phyloP scores from a whole-genome alignment of 768 basidiomycete species.

The Leucocoprinus birnbaumii region DNA sequence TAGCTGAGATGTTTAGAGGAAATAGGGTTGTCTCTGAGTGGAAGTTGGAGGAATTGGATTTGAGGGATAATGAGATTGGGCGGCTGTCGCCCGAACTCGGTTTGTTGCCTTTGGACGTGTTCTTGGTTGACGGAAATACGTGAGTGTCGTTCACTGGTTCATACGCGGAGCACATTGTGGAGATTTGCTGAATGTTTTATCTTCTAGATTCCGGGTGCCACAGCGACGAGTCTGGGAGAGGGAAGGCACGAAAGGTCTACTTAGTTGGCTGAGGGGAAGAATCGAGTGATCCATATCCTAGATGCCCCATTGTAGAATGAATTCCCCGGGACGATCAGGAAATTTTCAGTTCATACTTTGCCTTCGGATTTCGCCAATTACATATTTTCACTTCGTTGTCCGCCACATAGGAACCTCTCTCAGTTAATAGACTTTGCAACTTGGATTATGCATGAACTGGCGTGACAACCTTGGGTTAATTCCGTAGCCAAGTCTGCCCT shows the following conservation, averaged over 20 bases:
- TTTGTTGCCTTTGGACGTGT: constrained; percentile 72
- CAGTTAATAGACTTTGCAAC: too few species aligned
- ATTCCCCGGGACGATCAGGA: too few species aligned
- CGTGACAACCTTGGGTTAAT: too few species aligned
- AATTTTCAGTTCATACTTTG: too few species aligned
- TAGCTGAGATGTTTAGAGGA: constrained; percentile 66
- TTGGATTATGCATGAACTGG: too few species aligned
- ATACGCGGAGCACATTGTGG: neutral
- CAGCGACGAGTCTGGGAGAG: constrained; percentile 82
- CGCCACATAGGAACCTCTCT: too few species aligned
- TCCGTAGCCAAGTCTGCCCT: too few species aligned
- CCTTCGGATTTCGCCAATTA: too few species aligned
- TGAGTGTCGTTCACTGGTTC: constrained; percentile 35
- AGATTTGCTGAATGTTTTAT: neutral
- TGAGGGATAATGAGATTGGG: constrained; percentile 78
- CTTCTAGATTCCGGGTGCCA: constrained; percentile 72
- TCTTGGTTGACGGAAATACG: constrained; percentile 84
- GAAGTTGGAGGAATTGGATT: constrained; percentile 80
- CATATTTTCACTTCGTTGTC: too few species aligned
- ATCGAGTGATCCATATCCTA: constrained; percentile 41
- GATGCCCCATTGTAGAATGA: too few species aligned
- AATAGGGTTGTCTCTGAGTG: constrained; percentile 61
- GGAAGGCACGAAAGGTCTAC: constrained; percentile 78
- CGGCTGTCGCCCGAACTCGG: constrained; percentile 71
- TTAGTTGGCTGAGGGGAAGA: constrained; percentile 77